Evolutionary conservation across 2,329 filamentous ascomycete species (phyloP).

Genomic region (Elsinoe australis): DNA sequence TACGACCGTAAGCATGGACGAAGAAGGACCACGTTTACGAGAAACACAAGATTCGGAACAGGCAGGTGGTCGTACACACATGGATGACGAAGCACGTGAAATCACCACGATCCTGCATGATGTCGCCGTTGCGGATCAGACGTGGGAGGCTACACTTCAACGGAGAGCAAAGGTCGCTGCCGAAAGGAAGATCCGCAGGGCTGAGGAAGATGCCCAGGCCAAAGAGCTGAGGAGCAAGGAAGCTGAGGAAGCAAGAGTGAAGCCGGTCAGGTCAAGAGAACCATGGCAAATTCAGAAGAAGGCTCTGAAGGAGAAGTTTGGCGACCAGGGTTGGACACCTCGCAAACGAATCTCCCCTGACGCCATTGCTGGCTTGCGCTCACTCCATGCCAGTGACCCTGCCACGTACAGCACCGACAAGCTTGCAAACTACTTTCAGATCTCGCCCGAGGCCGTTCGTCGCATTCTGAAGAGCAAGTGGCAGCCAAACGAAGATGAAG

Average conservation of each 20-base stretch:
- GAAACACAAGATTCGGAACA: background rate
- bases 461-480: slow-evolving; percentile 78
- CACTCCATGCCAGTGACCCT: slow-evolving; percentile 69
- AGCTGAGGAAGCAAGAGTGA: background rate
- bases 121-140: too few relatives aligned
- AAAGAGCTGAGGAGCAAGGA: too few relatives aligned
- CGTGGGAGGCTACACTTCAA: too few relatives aligned
- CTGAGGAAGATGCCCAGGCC: too few relatives aligned
- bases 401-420: slow-evolving; percentile 65
- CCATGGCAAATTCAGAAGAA: slow-evolving; percentile 70
- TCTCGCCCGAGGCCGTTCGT: slow-evolving; percentile 81
- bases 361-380: slow-evolving; percentile 80
- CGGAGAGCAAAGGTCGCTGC: too few relatives aligned
- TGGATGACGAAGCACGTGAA: too few relatives aligned
- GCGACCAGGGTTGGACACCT: slow-evolving; percentile 67
- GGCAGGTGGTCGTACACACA: too few relatives aligned
- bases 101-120: too few relatives aligned
- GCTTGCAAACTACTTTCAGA: slow-evolving; percentile 69
- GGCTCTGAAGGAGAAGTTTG: slow-evolving; percentile 69
- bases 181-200: too few relatives aligned
- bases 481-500: slow-evolving; percentile 48
- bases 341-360: slow-evolving; percentile 85
- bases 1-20: background rate
- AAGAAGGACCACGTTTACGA: background rate
- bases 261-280: slow-evolving; percentile 30